Evolutionary conservation across 257 asterid species (phyloP).

Genomic region (Leonotis leonurus): DNA sequence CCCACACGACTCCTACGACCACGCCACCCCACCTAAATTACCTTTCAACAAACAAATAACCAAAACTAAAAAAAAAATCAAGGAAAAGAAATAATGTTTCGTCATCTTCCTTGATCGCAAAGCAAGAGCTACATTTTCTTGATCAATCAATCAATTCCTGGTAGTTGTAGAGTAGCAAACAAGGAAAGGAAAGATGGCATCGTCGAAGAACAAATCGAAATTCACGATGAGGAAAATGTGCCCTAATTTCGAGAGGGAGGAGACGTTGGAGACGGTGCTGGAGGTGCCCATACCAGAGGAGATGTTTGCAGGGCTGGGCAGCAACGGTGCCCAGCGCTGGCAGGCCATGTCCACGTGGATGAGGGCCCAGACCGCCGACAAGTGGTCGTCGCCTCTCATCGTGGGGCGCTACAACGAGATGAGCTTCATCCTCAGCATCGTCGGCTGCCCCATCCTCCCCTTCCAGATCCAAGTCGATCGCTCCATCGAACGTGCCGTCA

Average conservation of each 20-base stretch:
- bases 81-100: neutral
- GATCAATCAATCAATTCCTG: neutral
- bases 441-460: constrained; percentile 76
- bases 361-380: constrained; percentile 81
- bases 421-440: constrained; percentile 63
- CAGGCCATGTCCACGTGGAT: constrained; percentile 93
- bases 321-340: constrained; percentile 66
- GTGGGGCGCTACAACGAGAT: constrained; percentile 74
- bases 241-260: constrained; percentile 80
- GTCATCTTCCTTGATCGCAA: neutral
- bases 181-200: neutral
- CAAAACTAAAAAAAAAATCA: neutral
- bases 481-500: constrained; percentile 43
- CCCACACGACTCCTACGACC: constrained; percentile 36
- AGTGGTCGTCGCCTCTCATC: constrained; percentile 76
- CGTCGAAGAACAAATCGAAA: constrained; percentile 19
- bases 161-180: no score
- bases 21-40: constrained; percentile 16
- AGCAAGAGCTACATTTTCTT: neutral
- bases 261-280: constrained; percentile 70
- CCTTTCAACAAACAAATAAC: neutral
- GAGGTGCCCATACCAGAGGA: constrained; percentile 96
- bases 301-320: constrained; percentile 69
- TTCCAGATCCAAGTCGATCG: constrained; percentile 49
- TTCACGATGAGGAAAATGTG: constrained; percentile 67